Evolutionary conservation across 73 alveolate species (phyloP).

Genomic region (Paramecium pentaurelia): DNA sequence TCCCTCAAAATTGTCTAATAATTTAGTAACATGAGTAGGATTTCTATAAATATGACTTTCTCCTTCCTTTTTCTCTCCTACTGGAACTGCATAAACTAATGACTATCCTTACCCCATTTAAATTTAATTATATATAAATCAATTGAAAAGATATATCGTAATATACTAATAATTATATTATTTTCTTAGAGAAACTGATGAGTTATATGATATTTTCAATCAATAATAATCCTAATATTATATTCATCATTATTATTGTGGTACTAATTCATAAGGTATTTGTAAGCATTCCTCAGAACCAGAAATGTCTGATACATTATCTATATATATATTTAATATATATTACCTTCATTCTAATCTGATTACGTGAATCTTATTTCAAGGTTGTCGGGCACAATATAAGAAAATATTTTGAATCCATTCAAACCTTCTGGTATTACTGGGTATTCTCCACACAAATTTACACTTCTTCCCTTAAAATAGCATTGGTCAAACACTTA

Average conservation of each 20-base stretch:
- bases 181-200: not conserved
- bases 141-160: not conserved
- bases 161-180: not conserved
- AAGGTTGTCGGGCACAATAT: not conserved
- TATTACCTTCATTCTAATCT: not conserved
- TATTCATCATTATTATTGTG: not conserved
- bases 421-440: not conserved
- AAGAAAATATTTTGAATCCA: not conserved
- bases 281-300: conserved; percentile 5
- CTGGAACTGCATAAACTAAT: conserved; percentile 64
- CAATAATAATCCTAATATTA: not conserved
- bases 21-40: conserved; percentile 56
- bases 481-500: not conserved
- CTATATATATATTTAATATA: not conserved
- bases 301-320: not conserved
- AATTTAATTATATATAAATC: not conserved
- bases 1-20: not conserved
- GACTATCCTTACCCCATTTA: not conserved
- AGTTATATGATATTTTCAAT: not conserved
- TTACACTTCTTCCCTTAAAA: not conserved
- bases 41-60: conserved; percentile 70
- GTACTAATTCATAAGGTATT: conserved; percentile 1
- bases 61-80: conserved; percentile 69
- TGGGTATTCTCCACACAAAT: conserved; percentile 25
- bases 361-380: not conserved